A percentile compares a stretch with the other conserved stretches of the same genome.
These are phyloP conservation scores for Verticillium albo-atrum DNA, from an alignment of 2,329 filamentous ascomycete genomes.

Conservation along the genomic window DNA sequence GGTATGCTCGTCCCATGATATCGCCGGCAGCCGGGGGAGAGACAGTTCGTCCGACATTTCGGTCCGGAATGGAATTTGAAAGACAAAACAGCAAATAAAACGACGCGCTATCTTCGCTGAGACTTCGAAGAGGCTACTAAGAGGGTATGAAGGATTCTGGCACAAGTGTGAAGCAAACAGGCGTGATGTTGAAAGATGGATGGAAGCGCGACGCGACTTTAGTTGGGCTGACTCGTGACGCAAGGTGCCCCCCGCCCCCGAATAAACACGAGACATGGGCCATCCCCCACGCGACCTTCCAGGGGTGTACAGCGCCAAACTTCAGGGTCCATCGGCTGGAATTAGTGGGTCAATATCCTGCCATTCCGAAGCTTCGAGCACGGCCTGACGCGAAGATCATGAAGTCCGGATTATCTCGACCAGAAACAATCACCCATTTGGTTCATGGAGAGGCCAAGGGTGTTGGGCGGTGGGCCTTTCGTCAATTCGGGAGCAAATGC, in stretches of 20 bases:
- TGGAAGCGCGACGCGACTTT: neutral
- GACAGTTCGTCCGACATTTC: slow-evolving; percentile 36
- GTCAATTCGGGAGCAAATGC: too few species aligned
- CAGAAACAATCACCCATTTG: too few species aligned
- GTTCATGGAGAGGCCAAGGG: too few species aligned
- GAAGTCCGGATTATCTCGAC: neutral
- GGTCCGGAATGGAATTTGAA: neutral
- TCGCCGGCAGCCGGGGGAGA: slow-evolving; percentile 31
- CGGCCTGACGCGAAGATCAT: neutral
- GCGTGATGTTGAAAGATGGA: neutral
- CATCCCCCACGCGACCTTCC: neutral
- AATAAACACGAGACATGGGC: neutral
- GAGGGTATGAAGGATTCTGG: too few species aligned
- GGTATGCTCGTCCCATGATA: slow-evolving; percentile 32
- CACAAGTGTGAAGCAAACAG: neutral
- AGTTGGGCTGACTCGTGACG: neutral
- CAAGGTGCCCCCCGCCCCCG: neutral
- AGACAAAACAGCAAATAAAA: neutral
- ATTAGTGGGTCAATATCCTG: neutral
- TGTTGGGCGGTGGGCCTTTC: too few species aligned
- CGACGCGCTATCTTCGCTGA: neutral
- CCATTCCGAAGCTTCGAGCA: neutral
- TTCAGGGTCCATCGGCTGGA: neutral
- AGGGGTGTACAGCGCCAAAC: neutral
- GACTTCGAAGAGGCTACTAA: too few species aligned